Base-by-base conservation (phyloP, 805 yeast genomes). In the Wickerhamiella alocasiicola region DNA sequence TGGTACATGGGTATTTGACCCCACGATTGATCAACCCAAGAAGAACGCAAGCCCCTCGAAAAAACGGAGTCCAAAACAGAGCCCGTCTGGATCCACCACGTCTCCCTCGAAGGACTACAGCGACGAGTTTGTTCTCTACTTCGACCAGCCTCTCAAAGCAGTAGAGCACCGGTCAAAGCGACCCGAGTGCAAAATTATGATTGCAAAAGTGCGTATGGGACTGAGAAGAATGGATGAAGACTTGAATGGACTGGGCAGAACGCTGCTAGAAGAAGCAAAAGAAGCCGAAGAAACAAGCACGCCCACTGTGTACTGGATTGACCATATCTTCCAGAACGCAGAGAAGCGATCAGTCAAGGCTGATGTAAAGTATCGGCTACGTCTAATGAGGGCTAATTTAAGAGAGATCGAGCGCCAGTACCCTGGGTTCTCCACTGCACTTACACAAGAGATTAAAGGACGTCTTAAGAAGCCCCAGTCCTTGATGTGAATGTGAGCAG, bases 351-450 rank as follows among this genome's bases (percentile, higher is more conserved):
- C 82, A 2, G 64, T 63, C 24, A 62, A 68, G n/a, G 60, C 58
- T 7, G 64, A 59, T 13, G 73, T 84, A 0, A 67, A 63, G 36
- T 45, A 47, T 2, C 57, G 66, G 5, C 79, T 78, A 19, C 52
- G 62, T 25, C 46, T 55, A 2, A 54, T 79, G 39, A 59, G 64
- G 26, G 50, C 58, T 6, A 57, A 57, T 9, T 56, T 80, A 25
- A 52, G 57, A 2, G 55, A 54, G 4, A 65, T 68, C 24, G 85
- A 81, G 49, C 44, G 51, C 16, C 53, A 57, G 13, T 74, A 71
- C 43, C 77, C 81, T 1, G 93, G 91, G 0, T 62, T 81, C 31
- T 60, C 74, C 37, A 76, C 72, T 43, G 83, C 82, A 0, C 64
- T 81, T 6, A 60, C 76, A 9, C 83, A 80, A 55, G 88, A 80